phyloP scores from a whole-genome alignment of 352 stramenopile species.

The Phytophthora cactorum region DNA sequence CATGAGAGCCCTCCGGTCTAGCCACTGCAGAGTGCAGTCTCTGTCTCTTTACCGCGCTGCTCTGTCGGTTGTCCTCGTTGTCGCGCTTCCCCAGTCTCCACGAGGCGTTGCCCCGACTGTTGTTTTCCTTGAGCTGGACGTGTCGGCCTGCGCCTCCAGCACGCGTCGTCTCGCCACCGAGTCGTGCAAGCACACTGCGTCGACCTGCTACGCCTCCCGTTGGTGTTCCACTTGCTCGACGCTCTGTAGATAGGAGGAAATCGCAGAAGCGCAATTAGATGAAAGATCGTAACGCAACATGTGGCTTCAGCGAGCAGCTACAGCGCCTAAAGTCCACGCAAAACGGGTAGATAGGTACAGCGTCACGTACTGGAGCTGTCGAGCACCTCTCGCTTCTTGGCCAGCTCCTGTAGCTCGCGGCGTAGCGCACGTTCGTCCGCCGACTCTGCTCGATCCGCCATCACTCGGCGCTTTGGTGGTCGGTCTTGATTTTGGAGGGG shows the following conservation, averaged over 20 bases:
- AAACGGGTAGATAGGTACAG: not conserved
- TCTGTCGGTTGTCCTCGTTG: conserved; percentile 29
- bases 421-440: conserved; percentile 62
- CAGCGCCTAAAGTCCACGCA: not conserved
- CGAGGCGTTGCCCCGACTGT: conserved; percentile 23
- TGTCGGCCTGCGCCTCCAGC: conserved; percentile 23
- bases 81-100: conserved; percentile 43
- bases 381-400: conserved; percentile 61
- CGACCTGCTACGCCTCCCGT: not conserved
- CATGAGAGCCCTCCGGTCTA: conserved; percentile 30
- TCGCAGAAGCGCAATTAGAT: conserved; percentile 16
- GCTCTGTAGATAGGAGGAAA: conserved; percentile 23
- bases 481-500: conserved; percentile 18
- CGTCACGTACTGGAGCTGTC: conserved; percentile 36
- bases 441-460: conserved; percentile 36
- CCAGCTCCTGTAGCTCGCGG: conserved; percentile 54
- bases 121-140: conserved; percentile 39
- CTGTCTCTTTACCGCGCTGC: conserved; percentile 42
- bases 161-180: conserved; percentile 39
- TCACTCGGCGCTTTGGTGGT: conserved; percentile 28
- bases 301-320: not conserved
- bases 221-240: conserved; percentile 19
- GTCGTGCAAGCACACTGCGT: conserved; percentile 40
- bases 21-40: conserved; percentile 47
- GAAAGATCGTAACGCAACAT: conserved; percentile 25